phyloP scores from a whole-genome alignment of 2,329 filamentous ascomycete genomes.

The Neonectria neomacrospora region DNA sequence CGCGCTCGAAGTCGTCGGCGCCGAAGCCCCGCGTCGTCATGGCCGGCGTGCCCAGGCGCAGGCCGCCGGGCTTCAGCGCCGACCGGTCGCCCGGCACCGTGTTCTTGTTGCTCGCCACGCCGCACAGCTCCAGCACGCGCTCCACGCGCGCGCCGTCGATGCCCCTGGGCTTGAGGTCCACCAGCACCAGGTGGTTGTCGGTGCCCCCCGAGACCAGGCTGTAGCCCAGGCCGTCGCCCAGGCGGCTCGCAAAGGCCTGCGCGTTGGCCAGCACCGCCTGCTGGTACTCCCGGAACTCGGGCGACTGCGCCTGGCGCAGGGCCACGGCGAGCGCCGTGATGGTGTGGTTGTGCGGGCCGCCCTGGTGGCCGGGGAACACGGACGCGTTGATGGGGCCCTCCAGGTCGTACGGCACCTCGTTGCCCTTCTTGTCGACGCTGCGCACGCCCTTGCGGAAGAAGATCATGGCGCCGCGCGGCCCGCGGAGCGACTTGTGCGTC shows the following conservation, averaged over 20 bases:
- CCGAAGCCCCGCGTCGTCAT: conserved; percentile 94
- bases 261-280: conserved; percentile 87
- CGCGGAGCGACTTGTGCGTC: conserved; percentile 94
- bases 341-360: conserved; percentile 97
- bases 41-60: conserved; percentile 91
- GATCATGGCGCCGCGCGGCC: conserved; percentile 94
- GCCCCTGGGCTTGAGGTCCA: conserved; percentile 86
- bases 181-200: conserved; percentile 92
- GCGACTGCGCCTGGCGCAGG: conserved; percentile 86
- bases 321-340: conserved; percentile 94
- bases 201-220: conserved; percentile 91
- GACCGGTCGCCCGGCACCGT: conserved; percentile 93
- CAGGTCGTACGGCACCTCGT: conserved; percentile 82
- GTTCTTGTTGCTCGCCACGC: conserved; percentile 97
- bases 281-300: conserved; percentile 92
- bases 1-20: conserved; percentile 83
- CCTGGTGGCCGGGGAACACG: conserved; percentile 96
- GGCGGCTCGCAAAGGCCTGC: conserved; percentile 78
- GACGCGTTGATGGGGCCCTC: conserved; percentile 93
- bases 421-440: conserved; percentile 82
- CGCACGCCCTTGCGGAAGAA: conserved; percentile 95
- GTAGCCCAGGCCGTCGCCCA: conserved; percentile 77
- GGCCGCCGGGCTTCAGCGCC: conserved; percentile 87
- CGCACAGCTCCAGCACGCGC: conserved; percentile 86
- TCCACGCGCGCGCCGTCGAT: conserved; percentile 90